Conservation (phyloP, 225 moss, liverwort and hornwort species). For the Physcomitrellopsis africana region DNA sequence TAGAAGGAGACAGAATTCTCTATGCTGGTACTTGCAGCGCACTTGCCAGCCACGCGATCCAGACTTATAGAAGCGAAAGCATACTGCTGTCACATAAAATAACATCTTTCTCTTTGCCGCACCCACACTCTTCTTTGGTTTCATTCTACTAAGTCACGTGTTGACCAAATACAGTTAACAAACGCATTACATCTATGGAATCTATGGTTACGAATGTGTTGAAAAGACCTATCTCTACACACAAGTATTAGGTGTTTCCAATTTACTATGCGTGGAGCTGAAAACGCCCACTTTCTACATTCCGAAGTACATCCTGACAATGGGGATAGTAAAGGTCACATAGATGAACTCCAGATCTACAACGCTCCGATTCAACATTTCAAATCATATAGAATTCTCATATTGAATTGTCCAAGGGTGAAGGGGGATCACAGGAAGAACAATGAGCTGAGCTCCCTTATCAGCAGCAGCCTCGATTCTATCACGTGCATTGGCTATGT, state of each 20-base stretch:
- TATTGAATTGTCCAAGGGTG: neutral
- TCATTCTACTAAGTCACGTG: no score
- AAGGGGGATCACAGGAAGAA: slow-evolving; percentile 77
- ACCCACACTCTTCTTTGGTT: no score
- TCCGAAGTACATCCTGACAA: neutral
- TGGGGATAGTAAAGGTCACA: neutral
- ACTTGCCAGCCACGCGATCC: neutral
- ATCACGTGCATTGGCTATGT: slow-evolving; percentile 75
- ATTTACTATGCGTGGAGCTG: no score
- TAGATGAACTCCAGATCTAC: neutral
- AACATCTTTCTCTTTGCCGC: no score
- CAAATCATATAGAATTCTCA: neutral
- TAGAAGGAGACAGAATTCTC: neutral
- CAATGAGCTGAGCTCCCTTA: slow-evolving; percentile 78
- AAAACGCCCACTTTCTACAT: no score
- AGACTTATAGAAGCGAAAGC: neutral
- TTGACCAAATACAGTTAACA: no score
- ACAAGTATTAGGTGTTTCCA: no score
- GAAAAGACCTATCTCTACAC: no score
- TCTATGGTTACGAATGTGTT: no score
- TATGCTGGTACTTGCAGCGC: neutral
- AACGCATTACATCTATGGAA: no score
- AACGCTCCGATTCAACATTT: neutral
- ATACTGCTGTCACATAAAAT: neutral
- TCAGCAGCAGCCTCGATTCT: slow-evolving; percentile 86